Evolutionary conservation across 139 green algal species (phyloP).

Genomic region (Micromonas pusilla): DNA sequence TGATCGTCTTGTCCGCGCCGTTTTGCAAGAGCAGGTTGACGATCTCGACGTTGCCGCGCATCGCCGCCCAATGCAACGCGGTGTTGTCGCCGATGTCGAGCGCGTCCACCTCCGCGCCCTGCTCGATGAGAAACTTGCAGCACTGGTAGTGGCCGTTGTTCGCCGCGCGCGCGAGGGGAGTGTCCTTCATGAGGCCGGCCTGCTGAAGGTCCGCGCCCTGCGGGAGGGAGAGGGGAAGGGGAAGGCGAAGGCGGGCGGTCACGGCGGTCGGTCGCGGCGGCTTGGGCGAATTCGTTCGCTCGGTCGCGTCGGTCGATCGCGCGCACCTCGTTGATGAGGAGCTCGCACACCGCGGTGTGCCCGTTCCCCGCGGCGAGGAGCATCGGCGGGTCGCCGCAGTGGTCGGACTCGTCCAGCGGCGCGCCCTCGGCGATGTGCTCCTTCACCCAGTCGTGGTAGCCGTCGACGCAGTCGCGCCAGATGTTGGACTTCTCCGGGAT

Average conservation of each 20-base stretch:
- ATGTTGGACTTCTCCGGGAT: conserved; percentile 94
- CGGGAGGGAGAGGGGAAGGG: too few relatives aligned
- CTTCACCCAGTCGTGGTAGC: conserved; percentile 89
- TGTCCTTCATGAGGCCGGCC: conserved; percentile 70
- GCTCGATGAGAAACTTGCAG: conserved; percentile 55
- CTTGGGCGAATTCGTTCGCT: too few relatives aligned
- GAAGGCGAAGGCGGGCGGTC: too few relatives aligned
- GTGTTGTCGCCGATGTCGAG: conserved; percentile 78
- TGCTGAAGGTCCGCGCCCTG: conserved; percentile 39
- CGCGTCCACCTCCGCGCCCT: conserved; percentile 33
- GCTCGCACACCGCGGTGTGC: conserved; percentile 25
- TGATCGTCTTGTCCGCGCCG: conserved; percentile 48
- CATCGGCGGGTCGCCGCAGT: conserved; percentile 86
- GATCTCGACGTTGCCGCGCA: conserved; percentile 92
- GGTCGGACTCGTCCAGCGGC: conserved; percentile 83
- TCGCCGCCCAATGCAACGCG: conserved; percentile 86
- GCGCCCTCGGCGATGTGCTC: conserved; percentile 83
- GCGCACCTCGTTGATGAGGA: conserved; percentile 31
- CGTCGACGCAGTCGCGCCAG: conserved; percentile 89
- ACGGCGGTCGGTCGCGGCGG: too few relatives aligned
- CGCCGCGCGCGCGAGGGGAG: conserved; percentile 65
- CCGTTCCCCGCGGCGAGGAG: conserved; percentile 81
- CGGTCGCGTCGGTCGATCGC: too few relatives aligned
- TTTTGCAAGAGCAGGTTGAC: conserved; percentile 62
- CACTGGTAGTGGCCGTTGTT: conserved; percentile 81